Evolutionary conservation across 257 asterid species (phyloP), one percentile per base, ranked within the genome.

Genomic region (Apocynum venetum): DNA sequence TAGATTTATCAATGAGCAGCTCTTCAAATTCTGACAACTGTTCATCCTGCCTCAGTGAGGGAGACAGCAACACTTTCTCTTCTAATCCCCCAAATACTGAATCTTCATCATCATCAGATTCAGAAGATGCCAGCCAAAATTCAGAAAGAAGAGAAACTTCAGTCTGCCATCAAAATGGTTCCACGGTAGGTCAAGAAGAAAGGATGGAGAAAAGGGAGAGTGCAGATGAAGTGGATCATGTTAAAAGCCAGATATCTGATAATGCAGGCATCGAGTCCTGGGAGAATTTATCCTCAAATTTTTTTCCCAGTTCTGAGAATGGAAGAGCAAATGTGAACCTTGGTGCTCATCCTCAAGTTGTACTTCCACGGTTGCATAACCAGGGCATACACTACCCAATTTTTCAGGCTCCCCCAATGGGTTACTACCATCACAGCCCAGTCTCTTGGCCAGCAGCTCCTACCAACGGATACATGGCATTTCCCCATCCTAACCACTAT

Each of bases 31-130:
- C 96, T 36, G 96, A 91, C 73, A 91, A 92, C 84, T 86, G 93
- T 85, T 91, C 97, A 14, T 94, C 92, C 72, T 91, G 94, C 80
- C 94, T 84, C 78, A 93, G 93, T 71, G 95, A 93, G 85, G 98
- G 97, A 65, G 97, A 94, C 85, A 91, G 94, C 88, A 91, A 81
- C 80, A 63, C 80, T 9, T 91, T 85, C 75, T 93, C 92, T 52
- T 83, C 87, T 13, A 90, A 88, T 66, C 84, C 86, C n/a, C 95
- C 82, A 78, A 90, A 88, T 76, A 85, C 87, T 44, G 99, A 88
- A 82, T 90, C 94, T 49, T 84, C 91, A 64, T 87, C 96, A 41
- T 86, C 89, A 55, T 93, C 97, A 17, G 98, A 96, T 86, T 89
- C 97, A 0, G 97, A 96, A 79, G 97, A 90, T 76, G 86, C 91